Conservation (phyloP, 768 basidiomycete genomes). For the Mycena maculata region DNA sequence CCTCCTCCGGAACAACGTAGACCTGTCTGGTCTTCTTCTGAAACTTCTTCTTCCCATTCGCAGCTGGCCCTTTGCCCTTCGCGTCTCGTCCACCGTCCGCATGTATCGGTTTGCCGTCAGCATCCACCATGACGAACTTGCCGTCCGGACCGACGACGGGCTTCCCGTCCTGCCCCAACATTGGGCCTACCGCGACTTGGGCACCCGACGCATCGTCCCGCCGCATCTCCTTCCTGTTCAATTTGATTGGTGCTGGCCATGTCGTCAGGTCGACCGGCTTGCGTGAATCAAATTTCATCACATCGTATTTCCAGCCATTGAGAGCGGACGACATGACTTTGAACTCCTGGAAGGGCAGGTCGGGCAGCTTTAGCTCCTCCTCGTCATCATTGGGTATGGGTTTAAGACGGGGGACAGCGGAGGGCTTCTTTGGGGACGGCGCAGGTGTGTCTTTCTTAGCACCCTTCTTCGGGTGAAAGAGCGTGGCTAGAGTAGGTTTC, state of each 20-base stretch:
- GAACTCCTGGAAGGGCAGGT: conserved; percentile 80
- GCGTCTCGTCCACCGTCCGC: conserved; percentile 40
- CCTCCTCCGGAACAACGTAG: conserved; percentile 82
- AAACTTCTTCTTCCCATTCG: conserved; percentile 75
- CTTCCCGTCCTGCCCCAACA: conserved; percentile 87
- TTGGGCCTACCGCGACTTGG: conserved; percentile 72
- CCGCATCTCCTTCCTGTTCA: conserved; percentile 87
- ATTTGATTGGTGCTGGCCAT: conserved; percentile 82
- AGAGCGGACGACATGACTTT: conserved; percentile 81
- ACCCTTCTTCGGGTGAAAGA: conserved; percentile 79
- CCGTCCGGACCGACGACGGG: conserved; percentile 84
- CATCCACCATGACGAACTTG: conserved; percentile 83
- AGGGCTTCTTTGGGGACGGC: conserved; percentile 52
- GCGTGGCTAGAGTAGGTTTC: conserved; percentile 56
- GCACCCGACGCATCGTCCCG: conserved; percentile 56
- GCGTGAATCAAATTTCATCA: conserved; percentile 90
- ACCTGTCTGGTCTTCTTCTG: conserved; percentile 88
- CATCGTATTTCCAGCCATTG: conserved; percentile 92
- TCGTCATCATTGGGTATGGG: conserved; percentile 58
- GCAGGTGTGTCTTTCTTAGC: conserved; percentile 48
- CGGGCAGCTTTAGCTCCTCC: conserved; percentile 66
- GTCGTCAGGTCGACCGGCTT: conserved; percentile 74
- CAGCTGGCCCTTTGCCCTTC: conserved; percentile 56
- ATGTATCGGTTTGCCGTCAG: conserved; percentile 79
- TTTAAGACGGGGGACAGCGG: conserved; percentile 51